phyloP scores from a whole-genome alignment of 805 yeast species.

The Kodamaea sagamina region DNA sequence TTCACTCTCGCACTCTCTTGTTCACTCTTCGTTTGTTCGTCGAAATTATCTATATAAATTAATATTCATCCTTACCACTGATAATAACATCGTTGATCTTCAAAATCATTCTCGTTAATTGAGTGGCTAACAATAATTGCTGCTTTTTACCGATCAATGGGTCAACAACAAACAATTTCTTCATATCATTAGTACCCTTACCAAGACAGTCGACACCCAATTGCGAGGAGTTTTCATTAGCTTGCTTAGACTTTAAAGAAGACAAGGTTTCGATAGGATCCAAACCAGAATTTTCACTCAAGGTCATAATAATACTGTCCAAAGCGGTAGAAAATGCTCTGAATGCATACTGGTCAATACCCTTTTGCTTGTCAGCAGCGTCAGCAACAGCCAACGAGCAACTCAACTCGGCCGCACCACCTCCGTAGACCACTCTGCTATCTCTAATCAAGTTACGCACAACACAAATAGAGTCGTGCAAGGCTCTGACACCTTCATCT shows the following conservation, averaged over 20 bases:
- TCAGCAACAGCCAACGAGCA: conserved; percentile 89
- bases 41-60: conserved; percentile 9
- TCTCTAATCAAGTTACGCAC: conserved; percentile 94
- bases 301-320: conserved; percentile 88
- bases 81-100: conserved; percentile 96
- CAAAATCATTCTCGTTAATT: conserved; percentile 94
- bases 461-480: conserved; percentile 95
- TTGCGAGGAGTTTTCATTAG: conserved; percentile 64
- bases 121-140: conserved; percentile 93
- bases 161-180: conserved; percentile 89
- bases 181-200: conserved; percentile 87
- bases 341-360: conserved; percentile 97
- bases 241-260: conserved; percentile 79
- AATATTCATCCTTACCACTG: conserved; percentile 78
- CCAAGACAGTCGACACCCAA: conserved; percentile 96
- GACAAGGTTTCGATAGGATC: conserved; percentile 92
- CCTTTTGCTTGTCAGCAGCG: conserved; percentile 90
- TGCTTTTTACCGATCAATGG: conserved; percentile 97
- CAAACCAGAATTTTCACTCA: conserved; percentile 96
- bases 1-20: no score
- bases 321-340: conserved; percentile 90
- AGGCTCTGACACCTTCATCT: conserved; percentile 94
- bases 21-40: no score
- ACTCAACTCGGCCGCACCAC: conserved; percentile 97
- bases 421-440: conserved; percentile 96